Evolutionary conservation across 768 basidiomycete genomes (phyloP).

Genomic region (Xerocomus spinulosus): DNA sequence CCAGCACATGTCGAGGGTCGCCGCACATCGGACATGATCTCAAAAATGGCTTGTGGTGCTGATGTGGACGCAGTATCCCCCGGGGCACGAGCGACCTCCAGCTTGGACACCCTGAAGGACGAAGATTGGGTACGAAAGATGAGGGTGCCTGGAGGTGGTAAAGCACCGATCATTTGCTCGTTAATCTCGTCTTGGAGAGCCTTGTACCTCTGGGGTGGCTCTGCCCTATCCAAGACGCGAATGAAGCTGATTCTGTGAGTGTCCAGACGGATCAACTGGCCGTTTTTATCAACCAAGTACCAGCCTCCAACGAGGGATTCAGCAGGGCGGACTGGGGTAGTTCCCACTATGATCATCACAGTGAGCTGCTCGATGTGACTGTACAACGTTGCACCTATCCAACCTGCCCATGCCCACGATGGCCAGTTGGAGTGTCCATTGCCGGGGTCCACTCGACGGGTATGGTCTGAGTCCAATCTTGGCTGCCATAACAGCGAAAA

Average conservation of each 20-base stretch:
- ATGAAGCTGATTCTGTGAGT: slow-evolving; percentile 2
- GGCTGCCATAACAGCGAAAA: slow-evolving; percentile 22
- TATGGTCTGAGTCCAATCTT: slow-evolving; percentile 4
- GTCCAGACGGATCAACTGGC: slow-evolving; percentile 8
- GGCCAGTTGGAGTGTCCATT: slow-evolving; percentile 17
- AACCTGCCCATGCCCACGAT: slow-evolving; percentile 27
- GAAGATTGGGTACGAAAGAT: slow-evolving; percentile 20
- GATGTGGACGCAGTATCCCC: no score
- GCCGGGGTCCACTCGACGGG: slow-evolving; percentile 4
- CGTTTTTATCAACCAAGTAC: slow-evolving; percentile 14
- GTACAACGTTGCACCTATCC: slow-evolving; percentile 19
- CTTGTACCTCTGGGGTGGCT: no score
- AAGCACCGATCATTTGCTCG: no score
- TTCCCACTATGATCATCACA: neutral
- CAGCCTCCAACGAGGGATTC: slow-evolving; percentile 19
- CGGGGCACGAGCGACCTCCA: neutral
- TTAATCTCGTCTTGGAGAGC: no score
- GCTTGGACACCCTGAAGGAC: slow-evolving; percentile 5
- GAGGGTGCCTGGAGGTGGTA: slow-evolving; percentile 17
- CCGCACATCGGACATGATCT: slow-evolving; percentile 3
- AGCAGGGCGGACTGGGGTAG: slow-evolving; percentile 3
- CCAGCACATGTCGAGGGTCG: slow-evolving; percentile 2
- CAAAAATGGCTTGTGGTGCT: slow-evolving; percentile 9
- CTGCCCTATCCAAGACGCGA: neutral
- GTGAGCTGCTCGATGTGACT: neutral